Evolutionary conservation across 2,329 filamentous ascomycete genomes (phyloP).

Genomic region (Apiospora rasikravindrae): DNA sequence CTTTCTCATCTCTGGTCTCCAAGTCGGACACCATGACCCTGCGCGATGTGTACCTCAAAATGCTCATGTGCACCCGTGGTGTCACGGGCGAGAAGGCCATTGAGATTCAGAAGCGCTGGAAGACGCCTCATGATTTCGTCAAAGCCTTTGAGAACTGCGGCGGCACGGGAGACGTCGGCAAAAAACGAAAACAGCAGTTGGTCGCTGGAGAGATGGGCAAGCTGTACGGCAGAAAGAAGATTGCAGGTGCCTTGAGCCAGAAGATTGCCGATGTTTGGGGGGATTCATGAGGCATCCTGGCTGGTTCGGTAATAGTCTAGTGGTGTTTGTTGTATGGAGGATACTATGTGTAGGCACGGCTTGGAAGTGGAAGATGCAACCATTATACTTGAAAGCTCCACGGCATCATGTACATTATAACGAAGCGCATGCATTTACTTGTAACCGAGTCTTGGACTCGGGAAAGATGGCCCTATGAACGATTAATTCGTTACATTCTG

Average conservation of each 20-base stretch:
- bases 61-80: slow-evolving; percentile 82
- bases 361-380: not conserved
- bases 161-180: slow-evolving; percentile 52
- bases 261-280: slow-evolving; percentile 78
- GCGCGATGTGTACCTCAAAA: slow-evolving; percentile 78
- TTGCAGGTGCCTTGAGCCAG: slow-evolving; percentile 67
- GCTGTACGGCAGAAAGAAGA: slow-evolving; percentile 71
- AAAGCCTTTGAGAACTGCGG: slow-evolving; percentile 66
- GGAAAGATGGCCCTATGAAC: not conserved
- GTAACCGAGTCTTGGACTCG: not conserved
- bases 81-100: slow-evolving; percentile 79
- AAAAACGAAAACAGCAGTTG: slow-evolving; percentile 64
- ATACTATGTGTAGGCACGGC: not conserved
- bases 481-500: not conserved
- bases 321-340: not conserved
- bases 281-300: slow-evolving; percentile 43
- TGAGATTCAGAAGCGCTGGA: slow-evolving; percentile 81
- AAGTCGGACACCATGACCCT: slow-evolving; percentile 78
- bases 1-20: slow-evolving; percentile 73
- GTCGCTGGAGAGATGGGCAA: slow-evolving; percentile 61
- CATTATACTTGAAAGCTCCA: not conserved
- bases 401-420: not conserved
- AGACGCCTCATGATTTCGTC: slow-evolving; percentile 73
- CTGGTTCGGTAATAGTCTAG: not conserved
- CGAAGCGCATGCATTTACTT: not conserved